phyloP scores from a whole-genome alignment of 768 basidiomycete genomes.

The Tubosaeta brunneosetosa region DNA sequence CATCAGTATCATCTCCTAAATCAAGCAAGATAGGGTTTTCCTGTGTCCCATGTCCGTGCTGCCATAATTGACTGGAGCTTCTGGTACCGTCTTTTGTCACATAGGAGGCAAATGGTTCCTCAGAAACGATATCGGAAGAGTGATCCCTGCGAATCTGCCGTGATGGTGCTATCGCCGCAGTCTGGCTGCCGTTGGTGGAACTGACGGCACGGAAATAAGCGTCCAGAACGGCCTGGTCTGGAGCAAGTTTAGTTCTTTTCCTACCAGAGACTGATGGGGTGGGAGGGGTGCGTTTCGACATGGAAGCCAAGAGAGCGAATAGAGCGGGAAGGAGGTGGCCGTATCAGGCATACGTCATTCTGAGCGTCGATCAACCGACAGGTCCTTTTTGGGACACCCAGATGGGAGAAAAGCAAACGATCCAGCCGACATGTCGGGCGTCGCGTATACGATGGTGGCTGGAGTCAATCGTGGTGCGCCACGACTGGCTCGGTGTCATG shows the following conservation, averaged over 20 bases:
- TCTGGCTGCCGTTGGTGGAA: slow-evolving; percentile 11
- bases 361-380: slow-evolving; percentile 19
- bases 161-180: slow-evolving; percentile 10
- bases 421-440: background rate
- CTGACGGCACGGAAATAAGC: slow-evolving; percentile 22
- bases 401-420: background rate
- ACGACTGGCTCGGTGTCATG: slow-evolving; percentile 8
- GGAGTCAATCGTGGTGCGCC: slow-evolving; percentile 6
- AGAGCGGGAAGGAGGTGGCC: slow-evolving; percentile 13
- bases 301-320: slow-evolving; percentile 9
- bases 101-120: slow-evolving; percentile 9
- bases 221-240: slow-evolving; percentile 20
- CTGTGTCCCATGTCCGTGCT: slow-evolving; percentile 22
- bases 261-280: slow-evolving; percentile 7
- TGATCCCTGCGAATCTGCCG: slow-evolving; percentile 13
- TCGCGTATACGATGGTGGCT: background rate
- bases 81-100: slow-evolving; percentile 1
- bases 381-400: slow-evolving; percentile 20
- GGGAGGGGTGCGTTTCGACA: slow-evolving; percentile 18
- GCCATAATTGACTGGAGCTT: slow-evolving; percentile 10
- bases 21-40: slow-evolving; percentile 24
- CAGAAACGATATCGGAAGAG: slow-evolving; percentile 15
- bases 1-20: slow-evolving; percentile 14
- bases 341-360: slow-evolving; percentile 22
- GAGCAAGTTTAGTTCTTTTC: slow-evolving; percentile 20